Conservation (phyloP, 805 yeast species). For the Cyberlindnera subsufficiens region DNA sequence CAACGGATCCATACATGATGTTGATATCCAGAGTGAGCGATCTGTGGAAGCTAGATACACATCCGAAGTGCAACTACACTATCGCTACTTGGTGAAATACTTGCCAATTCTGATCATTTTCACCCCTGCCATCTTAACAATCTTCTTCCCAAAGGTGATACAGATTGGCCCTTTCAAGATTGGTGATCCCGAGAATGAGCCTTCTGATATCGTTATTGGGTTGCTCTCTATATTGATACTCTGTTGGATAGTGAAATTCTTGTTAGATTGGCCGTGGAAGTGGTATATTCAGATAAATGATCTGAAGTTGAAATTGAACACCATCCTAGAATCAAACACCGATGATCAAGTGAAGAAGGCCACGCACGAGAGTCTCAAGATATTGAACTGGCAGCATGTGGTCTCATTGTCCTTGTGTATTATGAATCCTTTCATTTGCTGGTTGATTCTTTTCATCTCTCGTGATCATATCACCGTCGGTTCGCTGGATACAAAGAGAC, state of each 20-base stretch:
- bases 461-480: conserved; percentile 26
- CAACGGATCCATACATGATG: background rate
- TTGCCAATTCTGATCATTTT: conserved; percentile 18
- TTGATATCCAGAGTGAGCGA: background rate
- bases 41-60: background rate
- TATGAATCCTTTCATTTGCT: conserved; percentile 25
- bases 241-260: conserved; percentile 29
- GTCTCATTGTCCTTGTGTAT: conserved; percentile 25
- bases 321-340: conserved; percentile 2
- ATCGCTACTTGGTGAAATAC: conserved; percentile 9
- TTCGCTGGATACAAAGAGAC: conserved; percentile 11
- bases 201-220: conserved; percentile 26
- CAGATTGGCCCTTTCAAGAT: conserved; percentile 8
- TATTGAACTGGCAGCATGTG: conserved; percentile 13
- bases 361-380: conserved; percentile 1
- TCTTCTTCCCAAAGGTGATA: conserved; percentile 14
- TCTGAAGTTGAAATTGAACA: conserved; percentile 7
- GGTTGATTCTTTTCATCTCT: conserved; percentile 24
- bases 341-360: conserved; percentile 1
- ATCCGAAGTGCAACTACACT: conserved; percentile 5
- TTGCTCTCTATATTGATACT: conserved; percentile 27
- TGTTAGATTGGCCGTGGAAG: conserved; percentile 38
- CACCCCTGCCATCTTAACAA: conserved; percentile 13
- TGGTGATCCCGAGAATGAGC: conserved; percentile 9
- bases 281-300: conserved; percentile 28